These are phyloP conservation scores for Eutrema salsugineum DNA, from an alignment of 441 rosid genomes.

Conservation along the genomic window DNA sequence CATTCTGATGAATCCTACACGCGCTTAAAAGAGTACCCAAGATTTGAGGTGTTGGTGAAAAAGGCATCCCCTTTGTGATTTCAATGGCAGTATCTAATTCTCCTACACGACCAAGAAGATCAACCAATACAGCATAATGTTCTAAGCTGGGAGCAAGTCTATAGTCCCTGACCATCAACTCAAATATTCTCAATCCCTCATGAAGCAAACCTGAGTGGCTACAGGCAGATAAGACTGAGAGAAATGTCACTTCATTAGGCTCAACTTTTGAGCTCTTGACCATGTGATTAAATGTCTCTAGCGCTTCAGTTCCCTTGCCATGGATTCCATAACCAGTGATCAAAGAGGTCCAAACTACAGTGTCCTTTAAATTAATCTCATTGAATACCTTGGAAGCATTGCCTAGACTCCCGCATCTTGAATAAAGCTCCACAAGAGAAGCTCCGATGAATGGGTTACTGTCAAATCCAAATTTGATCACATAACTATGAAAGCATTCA, in stretches of 20 bases:
- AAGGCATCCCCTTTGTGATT: constrained; percentile 38
- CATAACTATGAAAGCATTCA: constrained; percentile 45
- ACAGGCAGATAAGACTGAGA: constrained; percentile 52
- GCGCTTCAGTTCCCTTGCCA: constrained; percentile 43
- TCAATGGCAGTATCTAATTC: constrained; percentile 41
- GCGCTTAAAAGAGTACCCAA: constrained; percentile 57
- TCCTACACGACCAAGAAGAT: constrained; percentile 58
- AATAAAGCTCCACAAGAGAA: constrained; percentile 51
- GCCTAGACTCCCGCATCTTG: constrained; percentile 52
- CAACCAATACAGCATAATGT: constrained; percentile 54
- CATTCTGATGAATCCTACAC: constrained; percentile 55
- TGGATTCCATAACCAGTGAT: constrained; percentile 56
- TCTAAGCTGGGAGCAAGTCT: constrained; percentile 40
- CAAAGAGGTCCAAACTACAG: constrained; percentile 56
- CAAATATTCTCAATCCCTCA: constrained; percentile 42
- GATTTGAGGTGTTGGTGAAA: constrained; percentile 40
- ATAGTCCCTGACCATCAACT: constrained; percentile 39
- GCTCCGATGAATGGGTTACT: constrained; percentile 39
- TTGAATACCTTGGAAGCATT: constrained; percentile 37
- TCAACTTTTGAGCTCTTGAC: constrained; percentile 25
- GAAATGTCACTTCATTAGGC: constrained; percentile 54
- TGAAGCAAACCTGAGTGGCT: constrained; percentile 52
- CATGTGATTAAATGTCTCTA: constrained; percentile 41
- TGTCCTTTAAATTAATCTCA: constrained; percentile 40
- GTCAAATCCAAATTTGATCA: constrained; percentile 41